These are phyloP conservation scores for Anacardium occidentale DNA, from an alignment of 345 rosid genomes.

Conservation along the genomic window DNA sequence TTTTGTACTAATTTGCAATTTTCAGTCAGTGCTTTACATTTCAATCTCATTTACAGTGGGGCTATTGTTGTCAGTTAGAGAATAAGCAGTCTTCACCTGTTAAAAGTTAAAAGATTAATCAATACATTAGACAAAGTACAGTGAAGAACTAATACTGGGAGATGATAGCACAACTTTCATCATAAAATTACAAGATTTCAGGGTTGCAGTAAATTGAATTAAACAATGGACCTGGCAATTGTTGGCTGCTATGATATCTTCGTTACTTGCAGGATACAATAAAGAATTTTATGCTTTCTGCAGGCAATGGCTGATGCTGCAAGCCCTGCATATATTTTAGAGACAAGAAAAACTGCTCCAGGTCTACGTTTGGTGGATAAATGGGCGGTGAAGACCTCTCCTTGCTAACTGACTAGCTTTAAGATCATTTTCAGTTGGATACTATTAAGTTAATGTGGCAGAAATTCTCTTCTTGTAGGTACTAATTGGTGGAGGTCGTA, in stretches of 20 bases:
- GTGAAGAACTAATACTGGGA: neutral
- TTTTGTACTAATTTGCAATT: neutral
- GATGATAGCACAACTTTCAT: neutral
- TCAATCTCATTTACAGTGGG: neutral
- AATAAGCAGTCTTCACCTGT: neutral
- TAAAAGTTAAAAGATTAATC: neutral
- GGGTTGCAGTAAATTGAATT: neutral
- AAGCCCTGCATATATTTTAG: conserved; percentile 72
- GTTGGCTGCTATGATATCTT: conserved; percentile 1
- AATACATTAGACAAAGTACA: neutral
- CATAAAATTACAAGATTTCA: neutral
- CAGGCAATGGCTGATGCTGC: conserved; percentile 98
- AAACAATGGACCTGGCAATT: conserved; percentile 8
- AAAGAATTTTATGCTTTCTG: conserved; percentile 24
- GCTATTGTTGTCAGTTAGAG: neutral
- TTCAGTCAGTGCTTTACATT: neutral
- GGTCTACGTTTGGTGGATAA: conserved; percentile 87
- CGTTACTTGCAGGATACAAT: neutral
- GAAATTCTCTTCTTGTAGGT: conserved; percentile 50
- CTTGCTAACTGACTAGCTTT: conserved; percentile 15
- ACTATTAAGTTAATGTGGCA: conserved; percentile 26
- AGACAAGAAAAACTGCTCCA: conserved; percentile 97
- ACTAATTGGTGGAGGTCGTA: conserved; percentile 89
- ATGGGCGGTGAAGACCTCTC: conserved; percentile 77
- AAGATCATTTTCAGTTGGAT: conserved; percentile 15